Evolutionary conservation across 106 monocot genomes (phyloP).

Genomic region (Dioscorea zingiberensis): DNA sequence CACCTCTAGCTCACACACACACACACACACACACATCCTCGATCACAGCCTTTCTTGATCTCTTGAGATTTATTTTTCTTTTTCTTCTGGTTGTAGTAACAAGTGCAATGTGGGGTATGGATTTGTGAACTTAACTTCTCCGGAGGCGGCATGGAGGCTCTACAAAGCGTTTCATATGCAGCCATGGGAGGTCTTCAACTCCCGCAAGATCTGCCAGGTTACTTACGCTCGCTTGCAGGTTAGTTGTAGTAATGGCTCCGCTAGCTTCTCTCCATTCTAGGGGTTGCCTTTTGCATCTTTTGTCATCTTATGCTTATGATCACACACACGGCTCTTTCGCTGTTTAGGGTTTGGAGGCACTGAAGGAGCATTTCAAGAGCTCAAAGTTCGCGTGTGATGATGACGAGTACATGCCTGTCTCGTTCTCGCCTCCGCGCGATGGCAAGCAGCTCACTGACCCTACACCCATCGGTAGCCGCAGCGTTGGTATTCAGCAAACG

Average conservation of each 20-base stretch:
- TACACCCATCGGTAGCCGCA: constrained; percentile 48
- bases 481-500: background rate
- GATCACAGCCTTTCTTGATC: too few relatives aligned
- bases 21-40: too few relatives aligned
- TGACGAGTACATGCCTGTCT: constrained; percentile 98
- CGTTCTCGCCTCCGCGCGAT: constrained; percentile 82
- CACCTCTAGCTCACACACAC: too few relatives aligned
- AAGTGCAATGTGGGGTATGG: constrained; percentile 99
- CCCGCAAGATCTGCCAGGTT: constrained; percentile 95
- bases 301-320: too few relatives aligned
- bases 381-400: constrained; percentile 94
- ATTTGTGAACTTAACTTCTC: constrained; percentile 91
- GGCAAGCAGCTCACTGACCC: constrained; percentile 70
- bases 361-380: constrained; percentile 93
- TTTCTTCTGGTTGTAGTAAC: constrained; percentile 50
- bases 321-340: background rate
- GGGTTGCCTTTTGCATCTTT: too few relatives aligned
- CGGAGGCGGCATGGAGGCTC: constrained; percentile 81
- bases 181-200: constrained; percentile 99
- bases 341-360: constrained; percentile 84
- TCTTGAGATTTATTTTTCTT: background rate
- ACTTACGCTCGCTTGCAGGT: constrained; percentile 98
- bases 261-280: background rate
- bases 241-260: background rate
- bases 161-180: constrained; percentile 84